Evolutionary conservation across 352 stramenopile genomes (phyloP).

Genomic region (Pythium biforme): DNA sequence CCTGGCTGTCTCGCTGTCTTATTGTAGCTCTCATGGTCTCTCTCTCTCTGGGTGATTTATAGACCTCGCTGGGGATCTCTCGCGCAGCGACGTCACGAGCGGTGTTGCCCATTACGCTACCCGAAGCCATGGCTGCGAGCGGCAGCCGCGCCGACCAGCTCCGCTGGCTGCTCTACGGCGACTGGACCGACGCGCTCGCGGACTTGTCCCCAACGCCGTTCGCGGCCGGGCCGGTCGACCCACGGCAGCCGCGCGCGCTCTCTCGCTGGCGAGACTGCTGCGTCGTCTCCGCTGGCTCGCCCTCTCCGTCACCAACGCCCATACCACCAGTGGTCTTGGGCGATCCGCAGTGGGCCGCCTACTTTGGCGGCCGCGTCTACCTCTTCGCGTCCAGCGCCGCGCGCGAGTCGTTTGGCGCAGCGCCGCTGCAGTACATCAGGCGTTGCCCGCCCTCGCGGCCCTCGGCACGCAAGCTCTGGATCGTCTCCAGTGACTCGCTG

Average conservation of each 20-base stretch:
- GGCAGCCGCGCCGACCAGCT: constrained; percentile 47
- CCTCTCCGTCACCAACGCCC: background rate
- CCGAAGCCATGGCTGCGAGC: constrained; percentile 34
- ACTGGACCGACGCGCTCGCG: constrained; percentile 41
- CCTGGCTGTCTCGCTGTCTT: no score
- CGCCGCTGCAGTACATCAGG: constrained; percentile 49
- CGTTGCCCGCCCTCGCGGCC: constrained; percentile 26
- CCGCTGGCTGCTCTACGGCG: constrained; percentile 57
- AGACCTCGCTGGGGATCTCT: constrained; percentile 49
- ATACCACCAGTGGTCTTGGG: constrained; percentile 27
- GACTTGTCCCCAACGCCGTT: constrained; percentile 22
- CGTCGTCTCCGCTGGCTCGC: constrained; percentile 36
- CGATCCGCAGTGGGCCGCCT: constrained; percentile 40
- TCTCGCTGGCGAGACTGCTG: constrained; percentile 72
- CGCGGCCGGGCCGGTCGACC: constrained; percentile 12
- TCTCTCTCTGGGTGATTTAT: constrained; percentile 1
- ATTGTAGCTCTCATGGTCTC: background rate
- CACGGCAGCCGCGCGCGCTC: constrained; percentile 22
- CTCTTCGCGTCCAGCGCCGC: constrained; percentile 39
- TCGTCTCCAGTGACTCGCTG: constrained; percentile 27
- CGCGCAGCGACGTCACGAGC: constrained; percentile 40
- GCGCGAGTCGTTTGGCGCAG: constrained; percentile 37
- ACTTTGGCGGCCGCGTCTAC: constrained; percentile 52
- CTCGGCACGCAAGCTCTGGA: constrained; percentile 37
- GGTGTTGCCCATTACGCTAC: constrained; percentile 33